Evolutionary conservation across 148 eudicot genomes (phyloP).

Genomic region (Heliosperma pusillum): DNA sequence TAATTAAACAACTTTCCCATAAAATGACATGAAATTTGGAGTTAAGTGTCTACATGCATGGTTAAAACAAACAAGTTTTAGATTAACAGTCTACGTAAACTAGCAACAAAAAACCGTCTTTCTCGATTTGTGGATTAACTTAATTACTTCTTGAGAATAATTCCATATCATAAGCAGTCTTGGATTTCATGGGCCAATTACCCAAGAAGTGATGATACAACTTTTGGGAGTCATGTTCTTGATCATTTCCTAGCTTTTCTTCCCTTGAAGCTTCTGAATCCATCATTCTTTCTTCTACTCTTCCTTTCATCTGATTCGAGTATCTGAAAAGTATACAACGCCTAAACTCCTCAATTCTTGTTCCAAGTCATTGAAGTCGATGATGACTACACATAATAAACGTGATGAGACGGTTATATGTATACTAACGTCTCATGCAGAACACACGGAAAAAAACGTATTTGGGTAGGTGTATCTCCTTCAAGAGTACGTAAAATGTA

Average conservation of each 20-base stretch:
- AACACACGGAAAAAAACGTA: too few relatives aligned
- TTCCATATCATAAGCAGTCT: background rate
- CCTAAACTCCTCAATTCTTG: background rate
- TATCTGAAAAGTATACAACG: conserved; percentile 3
- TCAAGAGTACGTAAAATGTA: too few relatives aligned
- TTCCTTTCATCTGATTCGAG: conserved; percentile 13
- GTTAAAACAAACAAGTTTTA: background rate
- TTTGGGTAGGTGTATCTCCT: too few relatives aligned
- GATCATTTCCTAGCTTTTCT: background rate
- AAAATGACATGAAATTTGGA: background rate
- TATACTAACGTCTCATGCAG: background rate
- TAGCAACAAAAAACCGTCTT: background rate
- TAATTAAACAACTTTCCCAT: background rate
- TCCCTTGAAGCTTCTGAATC: conserved; percentile 6
- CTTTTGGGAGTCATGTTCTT: conserved; percentile 17
- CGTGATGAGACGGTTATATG: background rate
- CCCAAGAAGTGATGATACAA: conserved; percentile 21
- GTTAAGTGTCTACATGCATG: background rate
- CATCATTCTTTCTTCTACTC: background rate
- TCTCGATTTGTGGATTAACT: background rate
- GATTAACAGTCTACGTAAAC: background rate
- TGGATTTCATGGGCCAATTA: conserved; percentile 14
- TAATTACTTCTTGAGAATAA: conserved; percentile 6
- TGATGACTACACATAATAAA: background rate
- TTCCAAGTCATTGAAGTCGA: background rate